Evolutionary conservation across 2,329 filamentous ascomycete genomes (phyloP).

Genomic region (Pseudocercospora vitis): DNA sequence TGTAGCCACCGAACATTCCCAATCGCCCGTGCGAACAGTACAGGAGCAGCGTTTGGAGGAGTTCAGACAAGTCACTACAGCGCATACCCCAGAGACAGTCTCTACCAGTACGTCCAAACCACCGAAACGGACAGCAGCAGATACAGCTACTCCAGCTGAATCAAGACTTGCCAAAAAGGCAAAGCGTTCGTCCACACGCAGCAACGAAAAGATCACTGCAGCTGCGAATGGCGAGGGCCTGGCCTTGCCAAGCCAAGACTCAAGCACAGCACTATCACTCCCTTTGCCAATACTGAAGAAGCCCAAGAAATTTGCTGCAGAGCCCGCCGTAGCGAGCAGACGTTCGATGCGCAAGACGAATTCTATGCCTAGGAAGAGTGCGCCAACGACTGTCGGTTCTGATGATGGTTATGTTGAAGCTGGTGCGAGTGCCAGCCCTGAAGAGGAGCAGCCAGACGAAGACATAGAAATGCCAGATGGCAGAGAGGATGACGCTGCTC

Average conservation of each 20-base stretch:
- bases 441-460: neutral
- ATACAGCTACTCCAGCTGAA: constrained; percentile 5
- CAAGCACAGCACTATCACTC: neutral
- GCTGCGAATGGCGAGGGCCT: constrained; percentile 21
- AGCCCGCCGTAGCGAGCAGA: constrained; percentile 6
- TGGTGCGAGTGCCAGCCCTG: too few species aligned
- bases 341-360: constrained; percentile 13
- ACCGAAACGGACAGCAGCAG: constrained; percentile 13
- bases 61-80: constrained; percentile 3
- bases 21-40: neutral
- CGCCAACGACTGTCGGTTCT: constrained; percentile 22
- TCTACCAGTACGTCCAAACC: neutral
- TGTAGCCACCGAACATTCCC: too few species aligned
- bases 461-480: constrained; percentile 6
- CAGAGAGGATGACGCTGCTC: constrained; percentile 1
- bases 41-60: constrained; percentile 3
- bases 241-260: neutral
- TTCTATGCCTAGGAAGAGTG: constrained; percentile 19
- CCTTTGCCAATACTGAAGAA: constrained; percentile 10
- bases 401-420: too few species aligned
- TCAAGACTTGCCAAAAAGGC: constrained; percentile 24
- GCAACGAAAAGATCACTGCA: constrained; percentile 26
- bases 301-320: neutral
- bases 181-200: constrained; percentile 27
- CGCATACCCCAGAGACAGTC: constrained; percentile 8